Evolutionary conservation across 2,329 filamentous ascomycete genomes (phyloP), one percentile per base, ranked within the genome.

Genomic region (Aspergillus intermedius): DNA sequence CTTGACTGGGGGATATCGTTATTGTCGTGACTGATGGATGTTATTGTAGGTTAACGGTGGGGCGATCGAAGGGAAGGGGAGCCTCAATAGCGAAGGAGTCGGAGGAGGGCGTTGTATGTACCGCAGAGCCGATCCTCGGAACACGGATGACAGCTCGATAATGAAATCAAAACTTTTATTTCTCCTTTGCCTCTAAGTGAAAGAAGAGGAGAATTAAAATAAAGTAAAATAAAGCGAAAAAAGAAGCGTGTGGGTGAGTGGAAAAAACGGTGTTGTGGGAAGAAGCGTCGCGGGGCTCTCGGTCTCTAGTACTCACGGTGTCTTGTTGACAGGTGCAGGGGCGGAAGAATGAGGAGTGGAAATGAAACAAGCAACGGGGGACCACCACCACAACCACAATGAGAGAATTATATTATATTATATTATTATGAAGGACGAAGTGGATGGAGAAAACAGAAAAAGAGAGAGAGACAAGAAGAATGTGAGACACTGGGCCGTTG

Each of bases 321-420:
- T 17, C 15, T 60, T 57, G 54, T 60, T 59, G 55, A 58, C 54
- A 54, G 51, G 48, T 52, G 48, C 49, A 57, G 50, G 41, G 41
- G 42, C 43, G 45, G 51, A 35, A 15, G 13, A 35, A 8, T 35
- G 15, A 35, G 34, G 34, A n/a, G 34, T n/a, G 32, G 32, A 15
- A 35, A n/a, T 17, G 34, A 35, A n/a, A n/a, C 13, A 3, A 17
- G 15, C 34, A 17, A 17, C 34, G 15, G 34, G 6, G n/a, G 9
- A 40, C 37, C 15, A 40, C 10, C 17, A 40, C 37, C 15, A 40
- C 15, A 19, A 40, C 37, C 15, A 19, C 15, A 49, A 47, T 42
- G 53, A 44, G 48, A 25, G 23, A 45, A 40, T 42, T 42, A 43
- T 22, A 35, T 9, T 30, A 30, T 30, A 30, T 7, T 30, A 30